A percentile compares a stretch with the other conserved stretches of the same genome.
Conservation (phyloP, 805 yeast genomes). For the Ogataea thermomethanolica region DNA sequence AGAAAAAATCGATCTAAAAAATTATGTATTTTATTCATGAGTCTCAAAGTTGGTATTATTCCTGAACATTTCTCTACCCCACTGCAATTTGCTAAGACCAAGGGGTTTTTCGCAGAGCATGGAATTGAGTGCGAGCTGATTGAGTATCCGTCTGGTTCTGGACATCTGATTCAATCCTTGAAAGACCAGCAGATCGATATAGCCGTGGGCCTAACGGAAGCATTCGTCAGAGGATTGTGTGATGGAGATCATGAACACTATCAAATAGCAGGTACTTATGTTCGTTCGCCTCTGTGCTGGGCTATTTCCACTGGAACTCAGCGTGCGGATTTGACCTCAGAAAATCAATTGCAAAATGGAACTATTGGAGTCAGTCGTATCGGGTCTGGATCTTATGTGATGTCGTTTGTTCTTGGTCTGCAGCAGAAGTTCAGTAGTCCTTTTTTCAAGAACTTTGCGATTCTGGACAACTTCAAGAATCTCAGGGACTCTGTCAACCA, state of each 20-base stretch:
- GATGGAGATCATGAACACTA: constrained; percentile 59
- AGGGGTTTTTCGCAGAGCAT: constrained; percentile 50
- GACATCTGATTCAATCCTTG: constrained; percentile 75
- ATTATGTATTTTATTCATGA: constrained; percentile 4
- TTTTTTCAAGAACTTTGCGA: constrained; percentile 49
- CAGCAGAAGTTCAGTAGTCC: constrained; percentile 52
- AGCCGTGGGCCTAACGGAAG: constrained; percentile 89
- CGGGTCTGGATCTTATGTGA: constrained; percentile 89
- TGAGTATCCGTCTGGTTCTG: constrained; percentile 84
- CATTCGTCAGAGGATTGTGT: constrained; percentile 78
- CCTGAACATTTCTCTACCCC: constrained; percentile 95
- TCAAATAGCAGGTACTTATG: constrained; percentile 76
- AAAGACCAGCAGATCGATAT: constrained; percentile 63
- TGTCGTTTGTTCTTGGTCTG: constrained; percentile 80
- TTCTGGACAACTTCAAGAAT: constrained; percentile 66
- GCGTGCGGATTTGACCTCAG: constrained; percentile 51
- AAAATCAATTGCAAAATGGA: constrained; percentile 51
- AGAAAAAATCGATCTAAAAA: not conserved
- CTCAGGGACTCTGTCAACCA: constrained; percentile 77
- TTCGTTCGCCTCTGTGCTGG: constrained; percentile 85
- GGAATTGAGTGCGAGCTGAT: constrained; percentile 57
- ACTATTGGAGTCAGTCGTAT: constrained; percentile 79
- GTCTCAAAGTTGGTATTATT: constrained; percentile 67
- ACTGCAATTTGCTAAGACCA: constrained; percentile 60
- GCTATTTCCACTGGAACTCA: constrained; percentile 74